These are phyloP conservation scores for Phytophthora pluvialis DNA, from an alignment of 352 stramenopile genomes.

Conservation along the genomic window DNA sequence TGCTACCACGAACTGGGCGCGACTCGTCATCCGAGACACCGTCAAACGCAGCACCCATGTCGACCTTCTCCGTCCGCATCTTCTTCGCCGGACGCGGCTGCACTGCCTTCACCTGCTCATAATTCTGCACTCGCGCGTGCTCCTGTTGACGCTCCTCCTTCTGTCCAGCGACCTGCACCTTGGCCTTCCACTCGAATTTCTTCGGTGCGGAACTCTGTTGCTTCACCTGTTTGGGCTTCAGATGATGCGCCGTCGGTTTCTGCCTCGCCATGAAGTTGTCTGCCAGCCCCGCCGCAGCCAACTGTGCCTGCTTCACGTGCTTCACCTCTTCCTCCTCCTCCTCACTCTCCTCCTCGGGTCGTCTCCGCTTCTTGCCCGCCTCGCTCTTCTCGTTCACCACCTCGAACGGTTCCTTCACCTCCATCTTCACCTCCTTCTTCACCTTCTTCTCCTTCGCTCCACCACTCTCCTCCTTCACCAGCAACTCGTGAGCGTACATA, in stretches of 20 bases:
- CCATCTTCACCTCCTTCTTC: constrained; percentile 25
- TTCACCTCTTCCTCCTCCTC: constrained; percentile 30
- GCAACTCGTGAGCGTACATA: constrained; percentile 64
- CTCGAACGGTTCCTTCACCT: constrained; percentile 40
- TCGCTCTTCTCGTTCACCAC: constrained; percentile 35
- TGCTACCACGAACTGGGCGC: constrained; percentile 14
- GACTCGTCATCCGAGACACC: constrained; percentile 55
- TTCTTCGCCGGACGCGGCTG: constrained; percentile 32
- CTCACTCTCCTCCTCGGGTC: constrained; percentile 35
- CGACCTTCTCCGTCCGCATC: constrained; percentile 57
- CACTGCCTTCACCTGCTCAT: constrained; percentile 12
- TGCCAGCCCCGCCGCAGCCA: constrained; percentile 31
- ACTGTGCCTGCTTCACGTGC: constrained; percentile 8
- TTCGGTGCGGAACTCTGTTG: neutral
- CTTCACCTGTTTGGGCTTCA: constrained; percentile 4
- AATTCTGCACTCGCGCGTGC: neutral
- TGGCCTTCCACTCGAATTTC: constrained; percentile 3
- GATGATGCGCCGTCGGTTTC: neutral
- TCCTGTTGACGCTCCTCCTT: constrained; percentile 16
- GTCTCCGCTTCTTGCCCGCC: constrained; percentile 35
- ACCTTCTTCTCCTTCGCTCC: constrained; percentile 2
- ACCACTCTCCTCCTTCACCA: constrained; percentile 18
- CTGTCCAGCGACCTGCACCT: constrained; percentile 3
- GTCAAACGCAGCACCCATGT: constrained; percentile 84
- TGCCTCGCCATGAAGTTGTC: constrained; percentile 46